A percentile compares a stretch with the other conserved stretches of the same genome.
phyloP scores from a whole-genome alignment of 176 grass and related monocot species.

The Juncus inflexus region DNA sequence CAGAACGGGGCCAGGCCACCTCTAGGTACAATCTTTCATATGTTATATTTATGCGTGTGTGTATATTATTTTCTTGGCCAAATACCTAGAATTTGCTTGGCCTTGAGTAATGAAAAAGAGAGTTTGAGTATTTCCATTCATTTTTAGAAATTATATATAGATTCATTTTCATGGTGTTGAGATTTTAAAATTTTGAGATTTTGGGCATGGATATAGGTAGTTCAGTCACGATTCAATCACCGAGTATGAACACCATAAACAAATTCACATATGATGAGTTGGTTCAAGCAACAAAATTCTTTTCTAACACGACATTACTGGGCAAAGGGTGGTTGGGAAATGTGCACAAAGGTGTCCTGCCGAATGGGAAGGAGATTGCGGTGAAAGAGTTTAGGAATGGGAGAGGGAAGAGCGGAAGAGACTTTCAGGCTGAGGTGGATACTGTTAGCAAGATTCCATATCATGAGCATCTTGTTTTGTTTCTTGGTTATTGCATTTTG shows the following conservation, averaged over 20 bases:
- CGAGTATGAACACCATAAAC: slow-evolving; percentile 39
- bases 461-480: slow-evolving; percentile 70
- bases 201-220: not conserved
- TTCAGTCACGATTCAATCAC: slow-evolving; percentile 32
- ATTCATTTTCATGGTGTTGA: not conserved
- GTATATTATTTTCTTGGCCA: no score
- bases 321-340: slow-evolving; percentile 79
- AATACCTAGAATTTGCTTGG: no score
- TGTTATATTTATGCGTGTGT: no score
- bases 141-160: no score
- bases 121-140: no score
- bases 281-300: slow-evolving; percentile 52
- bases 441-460: slow-evolving; percentile 61
- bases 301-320: slow-evolving; percentile 71
- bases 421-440: slow-evolving; percentile 78
- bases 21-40: no score
- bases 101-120: no score
- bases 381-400: slow-evolving; percentile 71
- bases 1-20: slow-evolving; percentile 22
- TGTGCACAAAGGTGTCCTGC: slow-evolving; percentile 63
- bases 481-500: slow-evolving; percentile 75
- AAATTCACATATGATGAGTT: slow-evolving; percentile 78
- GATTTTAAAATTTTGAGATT: not conserved
- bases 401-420: slow-evolving; percentile 62
- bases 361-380: slow-evolving; percentile 64